Conservation (phyloP, 2,329 filamentous ascomycete genomes). For the Aspergillus fijiensis region DNA sequence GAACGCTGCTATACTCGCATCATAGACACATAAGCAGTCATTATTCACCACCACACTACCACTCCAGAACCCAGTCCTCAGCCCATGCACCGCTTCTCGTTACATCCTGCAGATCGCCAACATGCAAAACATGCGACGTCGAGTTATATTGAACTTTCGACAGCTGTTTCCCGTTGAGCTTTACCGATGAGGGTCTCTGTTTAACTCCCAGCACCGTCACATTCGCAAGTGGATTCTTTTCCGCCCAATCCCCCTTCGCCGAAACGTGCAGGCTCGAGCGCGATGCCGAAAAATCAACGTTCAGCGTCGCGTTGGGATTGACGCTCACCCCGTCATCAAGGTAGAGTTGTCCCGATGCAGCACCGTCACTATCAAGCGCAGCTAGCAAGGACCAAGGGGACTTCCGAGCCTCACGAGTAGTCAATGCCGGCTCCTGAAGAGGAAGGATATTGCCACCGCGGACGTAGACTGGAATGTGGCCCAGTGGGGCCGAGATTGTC, state of each 20-base stretch:
- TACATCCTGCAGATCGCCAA: constrained; percentile 51
- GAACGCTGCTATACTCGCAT: neutral
- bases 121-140: constrained; percentile 49
- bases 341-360: constrained; percentile 64
- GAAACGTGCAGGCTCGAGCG: constrained; percentile 48
- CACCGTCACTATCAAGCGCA: constrained; percentile 56
- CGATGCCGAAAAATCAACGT: constrained; percentile 44
- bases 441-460: constrained; percentile 68
- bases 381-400: constrained; percentile 68
- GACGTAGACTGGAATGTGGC: constrained; percentile 70
- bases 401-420: constrained; percentile 61
- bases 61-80: constrained; percentile 57
- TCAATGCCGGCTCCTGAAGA: constrained; percentile 66
- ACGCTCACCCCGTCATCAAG: constrained; percentile 74
- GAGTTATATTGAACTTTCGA: constrained; percentile 51
- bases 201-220: constrained; percentile 63
- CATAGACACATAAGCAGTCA: too few relatives aligned
- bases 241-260: constrained; percentile 54
- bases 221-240: constrained; percentile 59
- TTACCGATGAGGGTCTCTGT: constrained; percentile 45
- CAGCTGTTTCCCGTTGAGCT: constrained; percentile 53
- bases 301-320: constrained; percentile 54
- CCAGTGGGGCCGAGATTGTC: constrained; percentile 61
- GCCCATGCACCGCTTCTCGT: constrained; percentile 60
- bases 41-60: constrained; percentile 34